Percentiles rank a stretch among this genome's conserved stretches.
Evolutionary conservation across 1,139 yeast species (phyloP).

Genomic region (Lodderomyces metapsilosis): DNA sequence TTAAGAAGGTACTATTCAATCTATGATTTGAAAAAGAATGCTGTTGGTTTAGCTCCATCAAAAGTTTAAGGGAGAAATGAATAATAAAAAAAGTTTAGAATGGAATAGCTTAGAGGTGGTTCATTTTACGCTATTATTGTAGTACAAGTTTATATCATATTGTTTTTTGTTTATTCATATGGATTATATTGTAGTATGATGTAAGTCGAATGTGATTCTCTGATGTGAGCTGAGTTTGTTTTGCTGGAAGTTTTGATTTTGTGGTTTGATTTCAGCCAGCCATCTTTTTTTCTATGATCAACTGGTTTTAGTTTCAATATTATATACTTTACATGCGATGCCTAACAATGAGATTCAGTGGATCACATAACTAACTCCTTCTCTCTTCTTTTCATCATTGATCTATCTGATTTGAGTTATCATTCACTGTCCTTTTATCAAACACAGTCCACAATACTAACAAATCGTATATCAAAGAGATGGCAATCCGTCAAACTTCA

Average conservation of each 20-base stretch:
- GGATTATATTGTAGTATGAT: too few relatives aligned
- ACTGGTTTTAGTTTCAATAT: too few relatives aligned
- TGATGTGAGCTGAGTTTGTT: too few relatives aligned
- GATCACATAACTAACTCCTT: too few relatives aligned
- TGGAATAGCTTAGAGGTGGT: not conserved
- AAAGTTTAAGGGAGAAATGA: slow-evolving; percentile 11
- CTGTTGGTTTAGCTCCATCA: slow-evolving; percentile 81
- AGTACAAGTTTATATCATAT: not conserved
- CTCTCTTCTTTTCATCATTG: too few relatives aligned
- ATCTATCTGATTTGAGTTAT: too few relatives aligned
- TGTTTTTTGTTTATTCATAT: too few relatives aligned
- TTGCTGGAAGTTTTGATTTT: slow-evolving; percentile 3
- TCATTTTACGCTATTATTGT: not conserved
- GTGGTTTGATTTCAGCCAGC: slow-evolving; percentile 7
- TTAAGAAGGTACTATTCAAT: slow-evolving; percentile 91
- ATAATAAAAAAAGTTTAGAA: not conserved
- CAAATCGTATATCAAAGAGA: not conserved
- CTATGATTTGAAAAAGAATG: slow-evolving; percentile 84
- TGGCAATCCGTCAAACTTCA: not conserved
- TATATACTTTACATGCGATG: too few relatives aligned
- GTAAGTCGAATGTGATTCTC: too few relatives aligned
- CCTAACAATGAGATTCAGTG: too few relatives aligned
- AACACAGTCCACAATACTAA: too few relatives aligned
- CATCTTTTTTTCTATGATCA: slow-evolving; percentile 5
- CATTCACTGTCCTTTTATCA: too few relatives aligned